A percentile compares a stretch with the other conserved stretches of the same genome.
Evolutionary conservation across 2,329 filamentous ascomycete species (phyloP).

Genomic region (Xenoacremonium recifei): DNA sequence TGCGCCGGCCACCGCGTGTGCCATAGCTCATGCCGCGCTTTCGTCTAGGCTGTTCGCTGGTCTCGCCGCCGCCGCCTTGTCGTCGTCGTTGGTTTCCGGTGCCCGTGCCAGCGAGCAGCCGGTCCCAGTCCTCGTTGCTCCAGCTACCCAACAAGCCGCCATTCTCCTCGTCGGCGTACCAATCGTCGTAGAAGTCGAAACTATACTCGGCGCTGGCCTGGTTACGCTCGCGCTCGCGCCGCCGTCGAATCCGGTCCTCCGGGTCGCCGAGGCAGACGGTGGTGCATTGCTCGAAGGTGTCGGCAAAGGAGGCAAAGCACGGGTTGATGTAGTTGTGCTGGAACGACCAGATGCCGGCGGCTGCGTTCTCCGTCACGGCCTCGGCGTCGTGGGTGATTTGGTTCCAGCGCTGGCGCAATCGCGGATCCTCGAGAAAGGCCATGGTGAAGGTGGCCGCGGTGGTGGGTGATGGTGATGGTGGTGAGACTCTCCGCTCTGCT

Average conservation of each 20-base stretch:
- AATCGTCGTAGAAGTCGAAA: conserved; percentile 98
- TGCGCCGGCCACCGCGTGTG: conserved; percentile 56
- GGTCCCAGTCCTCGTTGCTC: conserved; percentile 82
- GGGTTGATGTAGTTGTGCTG: conserved; percentile 82
- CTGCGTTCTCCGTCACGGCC: conserved; percentile 86
- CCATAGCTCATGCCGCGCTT: conserved; percentile 91
- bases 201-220: conserved; percentile 71
- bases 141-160: conserved; percentile 68
- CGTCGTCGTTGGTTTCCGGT: conserved; percentile 46
- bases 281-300: conserved; percentile 70
- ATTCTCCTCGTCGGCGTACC: conserved; percentile 64
- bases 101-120: conserved; percentile 67
- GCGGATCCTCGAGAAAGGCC: conserved; percentile 74
- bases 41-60: conserved; percentile 63
- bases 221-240: conserved; percentile 60
- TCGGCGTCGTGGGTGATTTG: conserved; percentile 90
- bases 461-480: too few species aligned
- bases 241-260: conserved; percentile 70
- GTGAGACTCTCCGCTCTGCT: too few species aligned
- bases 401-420: conserved; percentile 90
- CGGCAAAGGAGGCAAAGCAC: conserved; percentile 67
- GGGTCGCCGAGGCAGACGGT: conserved; percentile 68
- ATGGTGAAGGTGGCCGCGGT: too few species aligned
- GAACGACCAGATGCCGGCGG: conserved; percentile 86
- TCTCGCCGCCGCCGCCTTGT: conserved; percentile 24